Conservation (phyloP, 2,329 filamentous ascomycete genomes). For the Trichoderma pleuroti region DNA sequence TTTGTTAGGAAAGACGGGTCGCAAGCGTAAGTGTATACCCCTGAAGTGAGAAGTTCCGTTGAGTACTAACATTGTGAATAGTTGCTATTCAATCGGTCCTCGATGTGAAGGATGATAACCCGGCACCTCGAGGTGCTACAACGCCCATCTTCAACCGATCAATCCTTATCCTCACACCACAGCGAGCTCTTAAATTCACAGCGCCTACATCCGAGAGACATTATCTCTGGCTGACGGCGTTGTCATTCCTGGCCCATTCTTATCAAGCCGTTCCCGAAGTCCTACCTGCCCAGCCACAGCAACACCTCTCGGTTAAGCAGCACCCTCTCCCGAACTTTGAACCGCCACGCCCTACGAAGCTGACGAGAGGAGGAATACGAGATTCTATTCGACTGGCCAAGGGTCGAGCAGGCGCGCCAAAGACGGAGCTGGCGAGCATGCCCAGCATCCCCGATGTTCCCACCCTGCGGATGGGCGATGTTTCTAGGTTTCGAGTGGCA, state of each 20-base stretch:
- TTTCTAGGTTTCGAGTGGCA: constrained; percentile 35
- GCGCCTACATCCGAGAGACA: constrained; percentile 79
- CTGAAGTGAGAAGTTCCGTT: background rate
- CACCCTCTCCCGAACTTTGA: constrained; percentile 51
- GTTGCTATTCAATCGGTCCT: constrained; percentile 94
- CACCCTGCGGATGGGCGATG: constrained; percentile 37
- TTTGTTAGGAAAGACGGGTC: constrained; percentile 87
- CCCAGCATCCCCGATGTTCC: constrained; percentile 38
- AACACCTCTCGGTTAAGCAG: constrained; percentile 33
- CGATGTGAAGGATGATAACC: constrained; percentile 92
- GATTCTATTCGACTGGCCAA: constrained; percentile 91
- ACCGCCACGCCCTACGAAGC: constrained; percentile 41
- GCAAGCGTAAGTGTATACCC: constrained; percentile 72
- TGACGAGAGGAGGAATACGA: constrained; percentile 60
- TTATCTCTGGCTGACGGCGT: constrained; percentile 88
- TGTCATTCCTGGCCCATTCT: constrained; percentile 93
- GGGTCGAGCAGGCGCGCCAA: constrained; percentile 53
- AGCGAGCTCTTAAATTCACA: constrained; percentile 93
- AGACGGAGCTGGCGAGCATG: constrained; percentile 51
- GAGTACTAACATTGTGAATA: constrained; percentile 37
- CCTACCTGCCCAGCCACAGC: constrained; percentile 46
- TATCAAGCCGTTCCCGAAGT: constrained; percentile 76
- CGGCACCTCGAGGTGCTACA: constrained; percentile 64
- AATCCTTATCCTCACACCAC: constrained; percentile 89
- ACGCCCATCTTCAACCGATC: constrained; percentile 77